Evolutionary conservation across 139 green algal genomes (phyloP).

Genomic region (Nannochloris sp.): DNA sequence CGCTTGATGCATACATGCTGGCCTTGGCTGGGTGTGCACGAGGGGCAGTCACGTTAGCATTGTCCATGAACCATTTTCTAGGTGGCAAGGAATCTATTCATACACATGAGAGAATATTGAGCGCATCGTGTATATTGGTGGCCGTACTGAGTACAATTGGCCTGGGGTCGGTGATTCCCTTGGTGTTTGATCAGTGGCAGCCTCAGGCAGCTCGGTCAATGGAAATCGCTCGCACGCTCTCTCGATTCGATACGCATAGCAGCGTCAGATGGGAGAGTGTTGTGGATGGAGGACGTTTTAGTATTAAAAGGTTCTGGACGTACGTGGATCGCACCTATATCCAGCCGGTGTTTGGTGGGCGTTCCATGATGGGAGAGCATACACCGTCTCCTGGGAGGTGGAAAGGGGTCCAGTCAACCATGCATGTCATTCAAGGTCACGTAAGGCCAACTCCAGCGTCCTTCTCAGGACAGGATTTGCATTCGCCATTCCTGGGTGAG

Average conservation of each 20-base stretch:
- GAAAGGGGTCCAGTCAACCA: neutral
- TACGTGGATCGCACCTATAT: neutral
- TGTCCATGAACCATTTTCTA: constrained; percentile 10
- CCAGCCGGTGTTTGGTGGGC: neutral
- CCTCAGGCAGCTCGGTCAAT: neutral
- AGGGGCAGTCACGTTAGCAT: constrained; percentile 5
- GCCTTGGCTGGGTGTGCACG: constrained; percentile 1
- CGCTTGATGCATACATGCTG: neutral
- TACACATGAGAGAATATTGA: constrained; percentile 1
- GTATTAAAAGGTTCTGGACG: neutral
- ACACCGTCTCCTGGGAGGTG: neutral
- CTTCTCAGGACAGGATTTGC: too few species aligned
- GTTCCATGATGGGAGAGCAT: neutral
- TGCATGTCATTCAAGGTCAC: neutral
- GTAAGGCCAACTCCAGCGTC: neutral
- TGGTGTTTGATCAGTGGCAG: neutral
- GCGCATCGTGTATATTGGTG: neutral
- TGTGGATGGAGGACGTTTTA: too few species aligned
- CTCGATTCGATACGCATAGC: neutral
- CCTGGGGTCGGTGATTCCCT: neutral
- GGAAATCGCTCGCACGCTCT: neutral
- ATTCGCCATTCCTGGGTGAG: too few species aligned
- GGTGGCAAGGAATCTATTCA: neutral
- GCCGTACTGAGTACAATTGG: constrained; percentile 2
- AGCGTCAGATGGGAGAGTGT: too few species aligned